Percentiles rank a stretch among this genome's conserved stretches.
Evolutionary conservation across 1,139 yeast genomes (phyloP).

Genomic region (Geotrichum carabidarum): DNA sequence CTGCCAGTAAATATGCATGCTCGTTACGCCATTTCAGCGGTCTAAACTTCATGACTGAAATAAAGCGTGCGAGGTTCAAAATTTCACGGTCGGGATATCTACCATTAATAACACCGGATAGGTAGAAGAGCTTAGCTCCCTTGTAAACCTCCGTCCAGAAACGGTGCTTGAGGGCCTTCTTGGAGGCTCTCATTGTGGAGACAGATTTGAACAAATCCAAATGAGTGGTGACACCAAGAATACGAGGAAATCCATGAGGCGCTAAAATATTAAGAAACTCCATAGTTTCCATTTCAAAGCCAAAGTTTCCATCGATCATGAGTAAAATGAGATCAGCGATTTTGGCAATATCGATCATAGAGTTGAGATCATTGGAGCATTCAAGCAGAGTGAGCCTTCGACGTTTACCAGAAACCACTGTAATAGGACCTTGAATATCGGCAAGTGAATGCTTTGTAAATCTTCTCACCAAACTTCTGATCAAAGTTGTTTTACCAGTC

Average conservation of each 20-base stretch:
- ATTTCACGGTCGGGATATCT: constrained; percentile 97
- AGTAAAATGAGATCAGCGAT: constrained; percentile 87
- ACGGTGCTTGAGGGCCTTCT: constrained; percentile 85
- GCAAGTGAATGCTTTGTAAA: constrained; percentile 80
- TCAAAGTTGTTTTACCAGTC: constrained; percentile 92
- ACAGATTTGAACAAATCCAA: constrained; percentile 88
- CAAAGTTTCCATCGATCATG: constrained; percentile 93
- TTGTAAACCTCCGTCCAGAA: constrained; percentile 99
- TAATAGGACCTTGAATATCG: constrained; percentile 92
- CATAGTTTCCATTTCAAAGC: constrained; percentile 99
- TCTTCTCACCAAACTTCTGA: constrained; percentile 81
- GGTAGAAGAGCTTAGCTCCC: constrained; percentile 92
- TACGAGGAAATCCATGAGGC: constrained; percentile 98
- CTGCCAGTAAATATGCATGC: constrained; percentile 90
- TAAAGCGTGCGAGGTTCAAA: constrained; percentile 82
- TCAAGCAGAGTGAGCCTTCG: constrained; percentile 90
- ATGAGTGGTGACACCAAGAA: constrained; percentile 92
- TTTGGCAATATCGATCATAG: constrained; percentile 95
- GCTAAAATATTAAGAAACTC: constrained; percentile 93
- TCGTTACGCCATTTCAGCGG: constrained; percentile 98
- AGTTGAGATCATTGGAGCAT: constrained; percentile 84
- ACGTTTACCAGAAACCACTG: constrained; percentile 95
- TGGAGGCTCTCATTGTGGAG: constrained; percentile 83
- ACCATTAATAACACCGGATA: constrained; percentile 94
- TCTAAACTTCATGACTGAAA: constrained; percentile 95